Base-by-base conservation (phyloP, 306 rosid species). In the Quercus bicolor region DNA sequence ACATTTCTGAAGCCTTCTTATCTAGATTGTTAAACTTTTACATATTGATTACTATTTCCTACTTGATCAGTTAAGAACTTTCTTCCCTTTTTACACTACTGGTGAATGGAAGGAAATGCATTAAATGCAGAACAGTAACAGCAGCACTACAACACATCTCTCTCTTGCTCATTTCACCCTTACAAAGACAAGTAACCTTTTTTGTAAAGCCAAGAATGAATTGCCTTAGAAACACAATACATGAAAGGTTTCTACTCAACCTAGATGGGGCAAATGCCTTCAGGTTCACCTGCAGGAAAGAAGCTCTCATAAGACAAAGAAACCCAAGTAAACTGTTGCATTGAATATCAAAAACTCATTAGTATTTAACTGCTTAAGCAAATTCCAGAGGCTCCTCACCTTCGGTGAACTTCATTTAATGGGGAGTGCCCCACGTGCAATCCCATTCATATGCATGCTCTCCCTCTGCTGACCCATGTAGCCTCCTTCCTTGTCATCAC, bases 151-250 rank as follows among this genome's bases (percentile, higher is more conserved):
- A 65, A 78, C 72, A 70, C 88, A 81, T 48, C 75, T 80, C 66
- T 52, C 21, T 74, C 81, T 76, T 60, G 28, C 57, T 61, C 81
- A 66, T 84, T 56, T 56, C 88, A 83, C 81, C 78, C 77, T 79
- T 64, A 34, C 21, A 31, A 29, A 78, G 53, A 65, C 40, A 40
- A 68, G 80, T 72, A 81, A 87, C 91, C 75, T 6, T 18, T 45
- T 48, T 33, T 66, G n/a, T 34, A 82, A 93, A 93, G 98, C 97
- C 98, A 93, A 91, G 98, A 91, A 93, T 91, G 97, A 93, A 45
- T 93, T 93, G 98, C 98, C 98, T 66, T 87, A 68, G 91, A 80
- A 80, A 75, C 76, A 78, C 84, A 74, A 60, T 81, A 75, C 79
- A 78, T 51, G 40, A 81, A 72, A 70, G 61, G 86, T 70, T 68